These are phyloP conservation scores for Penicillium mononematosum DNA, from an alignment of 495 filamentous ascomycete genomes.

Conservation along the genomic window DNA sequence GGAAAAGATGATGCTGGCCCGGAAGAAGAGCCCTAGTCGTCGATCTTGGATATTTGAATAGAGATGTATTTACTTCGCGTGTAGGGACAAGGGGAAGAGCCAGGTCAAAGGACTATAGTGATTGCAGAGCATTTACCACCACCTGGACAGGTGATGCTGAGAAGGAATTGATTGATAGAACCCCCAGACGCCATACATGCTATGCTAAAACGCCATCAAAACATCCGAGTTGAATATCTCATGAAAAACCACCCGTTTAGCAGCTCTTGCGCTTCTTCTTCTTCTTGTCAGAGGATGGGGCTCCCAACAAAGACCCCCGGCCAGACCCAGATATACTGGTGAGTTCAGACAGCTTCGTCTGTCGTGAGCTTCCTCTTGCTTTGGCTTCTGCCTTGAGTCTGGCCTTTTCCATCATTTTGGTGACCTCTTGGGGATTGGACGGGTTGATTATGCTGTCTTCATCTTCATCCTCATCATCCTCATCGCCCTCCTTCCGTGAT, in stretches of 20 bases:
- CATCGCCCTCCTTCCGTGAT: not conserved
- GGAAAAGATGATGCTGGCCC: constrained; percentile 59
- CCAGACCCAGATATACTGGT: constrained; percentile 39
- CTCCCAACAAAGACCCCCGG: constrained; percentile 12
- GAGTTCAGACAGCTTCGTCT: constrained; percentile 25
- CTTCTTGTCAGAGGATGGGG: constrained; percentile 23
- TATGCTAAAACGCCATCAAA: constrained; percentile 10
- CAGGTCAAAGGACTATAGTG: not conserved
- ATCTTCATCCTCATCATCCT: constrained; percentile 15
- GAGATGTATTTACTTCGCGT: not conserved
- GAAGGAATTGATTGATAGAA: not conserved
- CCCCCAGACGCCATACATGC: constrained; percentile 9
- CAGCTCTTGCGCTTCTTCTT: constrained; percentile 43
- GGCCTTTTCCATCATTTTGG: constrained; percentile 16
- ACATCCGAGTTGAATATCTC: constrained; percentile 2
- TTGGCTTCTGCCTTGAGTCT: constrained; percentile 14
- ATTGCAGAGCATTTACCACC: not conserved
- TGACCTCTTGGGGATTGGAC: constrained; percentile 14
- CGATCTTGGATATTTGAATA: not conserved
- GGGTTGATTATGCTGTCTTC: constrained; percentile 15
- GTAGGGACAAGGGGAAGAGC: not conserved
- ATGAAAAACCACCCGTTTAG: not conserved
- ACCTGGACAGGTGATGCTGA: not conserved
- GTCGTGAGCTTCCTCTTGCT: constrained; percentile 9
- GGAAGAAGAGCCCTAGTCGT: constrained; percentile 55